These are phyloP conservation scores for Backusella tuberculispora DNA, from an alignment of 192 early-diverging fungal species.

Conservation along the genomic window DNA sequence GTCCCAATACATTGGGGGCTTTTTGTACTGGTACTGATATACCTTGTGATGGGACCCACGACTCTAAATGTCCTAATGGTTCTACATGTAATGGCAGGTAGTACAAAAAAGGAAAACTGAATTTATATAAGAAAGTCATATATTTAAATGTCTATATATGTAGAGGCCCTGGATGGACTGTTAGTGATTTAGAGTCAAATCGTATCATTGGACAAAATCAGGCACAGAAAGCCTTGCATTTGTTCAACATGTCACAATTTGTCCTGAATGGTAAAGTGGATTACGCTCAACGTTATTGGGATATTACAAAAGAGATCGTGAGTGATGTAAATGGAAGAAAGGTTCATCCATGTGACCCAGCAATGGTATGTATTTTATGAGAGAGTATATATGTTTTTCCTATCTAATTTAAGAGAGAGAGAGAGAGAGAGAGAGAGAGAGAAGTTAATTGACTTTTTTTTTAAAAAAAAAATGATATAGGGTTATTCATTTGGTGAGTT, in stretches of 20 bases:
- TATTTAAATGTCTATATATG: background rate
- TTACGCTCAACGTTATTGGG: slow-evolving; percentile 25
- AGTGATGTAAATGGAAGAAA: slow-evolving; percentile 9
- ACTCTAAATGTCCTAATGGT: slow-evolving; percentile 19
- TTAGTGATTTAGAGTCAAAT: slow-evolving; percentile 34
- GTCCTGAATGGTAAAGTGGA: slow-evolving; percentile 28
- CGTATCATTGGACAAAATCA: slow-evolving; percentile 42
- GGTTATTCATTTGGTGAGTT: slow-evolving; percentile 46
- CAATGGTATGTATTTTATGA: slow-evolving; percentile 30
- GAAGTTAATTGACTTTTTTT: slow-evolving; percentile 13
- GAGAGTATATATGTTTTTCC: no score
- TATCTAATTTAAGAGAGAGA: no score
- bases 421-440: no score
- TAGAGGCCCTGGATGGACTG: slow-evolving; percentile 38
- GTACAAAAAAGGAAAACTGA: background rate
- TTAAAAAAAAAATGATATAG: slow-evolving; percentile 46
- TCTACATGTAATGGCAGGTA: slow-evolving; percentile 35
- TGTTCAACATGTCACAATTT: background rate
- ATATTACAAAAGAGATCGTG: slow-evolving; percentile 30
- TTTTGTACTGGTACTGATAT: slow-evolving; percentile 38
- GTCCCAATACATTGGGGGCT: slow-evolving; percentile 40
- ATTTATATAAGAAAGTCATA: background rate
- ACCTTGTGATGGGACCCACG: slow-evolving; percentile 33
- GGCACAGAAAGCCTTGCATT: slow-evolving; percentile 32
- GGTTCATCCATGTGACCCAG: slow-evolving; percentile 29